Evolutionary conservation across 805 yeast species (phyloP).

Genomic region (Nakazawaea laoshanensis): DNA sequence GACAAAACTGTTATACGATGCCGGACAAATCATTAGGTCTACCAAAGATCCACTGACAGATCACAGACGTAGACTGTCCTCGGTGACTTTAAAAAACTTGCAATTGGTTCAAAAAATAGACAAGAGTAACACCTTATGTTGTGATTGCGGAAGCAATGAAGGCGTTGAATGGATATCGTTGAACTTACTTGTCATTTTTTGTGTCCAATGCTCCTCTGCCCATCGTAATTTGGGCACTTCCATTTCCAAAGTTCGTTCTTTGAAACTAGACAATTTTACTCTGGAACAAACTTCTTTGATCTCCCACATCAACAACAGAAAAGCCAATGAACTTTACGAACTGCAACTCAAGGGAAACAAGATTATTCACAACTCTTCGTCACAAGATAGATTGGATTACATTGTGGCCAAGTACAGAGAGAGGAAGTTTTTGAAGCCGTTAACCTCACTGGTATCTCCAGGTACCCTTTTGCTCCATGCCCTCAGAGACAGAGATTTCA

Average conservation of each 20-base stretch:
- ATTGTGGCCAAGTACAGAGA: slow-evolving; percentile 58
- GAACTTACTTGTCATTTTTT: slow-evolving; percentile 61
- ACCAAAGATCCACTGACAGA: slow-evolving; percentile 1
- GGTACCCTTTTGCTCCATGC: slow-evolving; percentile 40
- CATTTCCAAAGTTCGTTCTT: slow-evolving; percentile 67
- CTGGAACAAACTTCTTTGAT: slow-evolving; percentile 53
- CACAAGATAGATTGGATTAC: slow-evolving; percentile 45
- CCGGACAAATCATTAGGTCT: slow-evolving; percentile 26
- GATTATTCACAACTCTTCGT: slow-evolving; percentile 26
- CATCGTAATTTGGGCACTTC: slow-evolving; percentile 84
- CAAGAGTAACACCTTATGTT: slow-evolving; percentile 57
- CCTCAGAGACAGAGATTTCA: slow-evolving; percentile 39
- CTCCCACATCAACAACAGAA: slow-evolving; percentile 39
- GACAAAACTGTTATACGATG: slow-evolving; percentile 55
- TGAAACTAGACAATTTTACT: slow-evolving; percentile 64
- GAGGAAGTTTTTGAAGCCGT: slow-evolving; percentile 31
- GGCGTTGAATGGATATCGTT: slow-evolving; percentile 85
- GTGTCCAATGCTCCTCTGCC: slow-evolving; percentile 83
- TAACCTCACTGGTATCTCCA: slow-evolving; percentile 11
- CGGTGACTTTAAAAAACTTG: slow-evolving; percentile 24
- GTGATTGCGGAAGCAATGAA: slow-evolving; percentile 64
- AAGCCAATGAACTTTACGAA: slow-evolving; percentile 58
- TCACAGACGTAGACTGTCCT: slow-evolving; percentile 22
- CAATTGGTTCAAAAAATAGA: slow-evolving; percentile 32
- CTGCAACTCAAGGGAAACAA: slow-evolving; percentile 16